phyloP scores from a whole-genome alignment of 495 filamentous ascomycete species.

The Annulohypoxylon stygium region DNA sequence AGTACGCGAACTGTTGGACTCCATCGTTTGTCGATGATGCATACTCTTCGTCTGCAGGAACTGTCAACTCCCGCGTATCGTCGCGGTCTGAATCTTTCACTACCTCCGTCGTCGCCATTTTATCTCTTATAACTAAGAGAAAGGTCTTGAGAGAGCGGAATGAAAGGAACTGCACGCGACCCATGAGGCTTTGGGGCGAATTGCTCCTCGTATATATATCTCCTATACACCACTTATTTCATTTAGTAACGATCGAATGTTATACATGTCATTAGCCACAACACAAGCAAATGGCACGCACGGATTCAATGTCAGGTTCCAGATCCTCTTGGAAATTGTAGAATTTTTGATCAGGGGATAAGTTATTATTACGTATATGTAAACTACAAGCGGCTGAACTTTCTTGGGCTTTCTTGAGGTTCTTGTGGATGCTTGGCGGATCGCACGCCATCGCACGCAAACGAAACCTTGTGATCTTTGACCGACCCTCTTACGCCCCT shows the following conservation, averaged over 20 bases:
- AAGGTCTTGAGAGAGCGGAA: slow-evolving; percentile 3
- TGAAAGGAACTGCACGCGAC: neutral
- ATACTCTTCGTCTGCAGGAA: slow-evolving; percentile 39
- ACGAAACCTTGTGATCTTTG: slow-evolving; percentile 45
- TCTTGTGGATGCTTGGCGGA: slow-evolving; percentile 46
- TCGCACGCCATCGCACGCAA: slow-evolving; percentile 50
- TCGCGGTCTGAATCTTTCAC: slow-evolving; percentile 38
- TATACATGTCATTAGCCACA: slow-evolving; percentile 26
- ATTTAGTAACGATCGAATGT: slow-evolving; percentile 20
- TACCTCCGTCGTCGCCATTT: slow-evolving; percentile 34
- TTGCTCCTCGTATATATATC: neutral
- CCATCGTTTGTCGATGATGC: slow-evolving; percentile 45
- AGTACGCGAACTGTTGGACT: slow-evolving; percentile 58
- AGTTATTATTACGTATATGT: slow-evolving; percentile 34
- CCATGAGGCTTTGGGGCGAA: neutral
- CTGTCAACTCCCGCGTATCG: slow-evolving; percentile 32
- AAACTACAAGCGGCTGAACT: slow-evolving; percentile 20
- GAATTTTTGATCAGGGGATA: slow-evolving; percentile 37
- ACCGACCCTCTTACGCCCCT: neutral
- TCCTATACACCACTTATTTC: slow-evolving; percentile 22
- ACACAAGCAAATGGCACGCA: slow-evolving; percentile 14
- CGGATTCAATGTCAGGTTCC: slow-evolving; percentile 13
- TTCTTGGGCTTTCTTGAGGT: slow-evolving; percentile 9
- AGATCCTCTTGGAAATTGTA: slow-evolving; percentile 24
- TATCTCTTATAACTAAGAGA: slow-evolving; percentile 8